Evolutionary conservation across 495 filamentous ascomycete genomes (phyloP), one percentile per base, ranked within the genome.

Genomic region (Stereocaulon alpinum): DNA sequence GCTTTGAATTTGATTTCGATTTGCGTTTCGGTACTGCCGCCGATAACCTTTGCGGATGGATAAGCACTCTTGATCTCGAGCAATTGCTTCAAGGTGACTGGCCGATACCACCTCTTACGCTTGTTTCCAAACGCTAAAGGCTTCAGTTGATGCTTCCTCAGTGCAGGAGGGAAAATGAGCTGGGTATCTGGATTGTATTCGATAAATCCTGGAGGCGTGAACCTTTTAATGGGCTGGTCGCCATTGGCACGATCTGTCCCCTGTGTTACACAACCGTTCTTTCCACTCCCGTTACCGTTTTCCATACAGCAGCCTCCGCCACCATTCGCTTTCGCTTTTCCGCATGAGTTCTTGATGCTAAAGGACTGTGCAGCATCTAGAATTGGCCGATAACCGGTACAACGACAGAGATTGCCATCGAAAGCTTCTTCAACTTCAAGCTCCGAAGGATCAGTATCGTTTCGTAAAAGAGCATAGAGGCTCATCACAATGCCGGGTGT

Each of bases 1-100:
- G 83, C 89, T 75, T 98, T 97, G 79, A 98, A 98, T 68, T 96
- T 96, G 72, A 95, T 86, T 71, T 98, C 93, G 55, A 98, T 96
- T 70, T 96, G 93, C 0, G 92, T 97, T 72, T 98, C 93, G 4
- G 89, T 95, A 69, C 89, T 95, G 44, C 93, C 93, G 29, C 91
- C 92, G 61, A 98, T 95, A 59, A 98, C 79, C 72, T 98, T 98
- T 2, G 92, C 88, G 6, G 84, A 82, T 0, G 91, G 93, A 61
- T 91, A 85, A 0, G 82, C 82, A 64, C 74, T 82, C 74, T 96
- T 96, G 71, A 98, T 95, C 64, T 95, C 85, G 27, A 98, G 73
- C 24, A 98, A 75, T 67, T 98, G 91, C 24, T 90, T 77, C 22
- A 98, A 65, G 0, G 87, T 96, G 30, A 88, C 88, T 9, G 93